Percentiles rank a stretch among this genome's conserved stretches.
Evolutionary conservation across 805 yeast genomes (phyloP).

Genomic region (Kodamaea kakaduensis): DNA sequence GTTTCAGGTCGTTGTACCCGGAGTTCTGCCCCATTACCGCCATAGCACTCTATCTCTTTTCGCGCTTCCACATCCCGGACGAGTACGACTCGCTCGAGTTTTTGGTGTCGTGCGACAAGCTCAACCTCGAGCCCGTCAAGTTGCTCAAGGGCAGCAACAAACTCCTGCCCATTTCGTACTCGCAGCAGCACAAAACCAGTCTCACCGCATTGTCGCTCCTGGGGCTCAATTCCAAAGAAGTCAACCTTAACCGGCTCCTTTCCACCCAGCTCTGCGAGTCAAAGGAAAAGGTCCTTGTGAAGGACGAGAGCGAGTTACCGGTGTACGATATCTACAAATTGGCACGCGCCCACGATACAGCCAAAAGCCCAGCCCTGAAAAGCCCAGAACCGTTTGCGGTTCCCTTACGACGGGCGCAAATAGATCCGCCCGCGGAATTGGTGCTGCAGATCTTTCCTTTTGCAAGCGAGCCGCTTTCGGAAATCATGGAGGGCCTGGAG

Average conservation of each 20-base stretch:
- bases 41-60: constrained; percentile 25
- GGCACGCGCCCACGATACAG: neutral
- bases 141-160: constrained; percentile 25
- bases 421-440: constrained; percentile 25
- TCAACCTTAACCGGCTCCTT: constrained; percentile 19
- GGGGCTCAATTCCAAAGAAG: constrained; percentile 18
- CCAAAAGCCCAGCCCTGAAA: neutral
- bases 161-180: constrained; percentile 19
- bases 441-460: constrained; percentile 29
- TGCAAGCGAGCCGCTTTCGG: constrained; percentile 3
- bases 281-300: neutral
- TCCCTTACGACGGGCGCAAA: constrained; percentile 12
- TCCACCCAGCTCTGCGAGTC: constrained; percentile 13
- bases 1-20: constrained; percentile 11
- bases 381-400: constrained; percentile 13
- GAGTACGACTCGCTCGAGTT: constrained; percentile 21
- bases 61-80: constrained; percentile 27
- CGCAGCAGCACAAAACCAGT: constrained; percentile 26
- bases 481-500: constrained; percentile 6
- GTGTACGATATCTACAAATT: neutral
- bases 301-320: neutral
- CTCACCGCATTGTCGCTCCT: constrained; percentile 17
- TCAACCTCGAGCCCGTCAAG: constrained; percentile 15
- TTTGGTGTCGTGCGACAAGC: constrained; percentile 4
- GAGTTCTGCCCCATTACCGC: constrained; percentile 27